A percentile compares a stretch with the other conserved stretches of the same genome.
phyloP scores from a whole-genome alignment of 2,329 filamentous ascomycete species.

The Capronia americana region DNA sequence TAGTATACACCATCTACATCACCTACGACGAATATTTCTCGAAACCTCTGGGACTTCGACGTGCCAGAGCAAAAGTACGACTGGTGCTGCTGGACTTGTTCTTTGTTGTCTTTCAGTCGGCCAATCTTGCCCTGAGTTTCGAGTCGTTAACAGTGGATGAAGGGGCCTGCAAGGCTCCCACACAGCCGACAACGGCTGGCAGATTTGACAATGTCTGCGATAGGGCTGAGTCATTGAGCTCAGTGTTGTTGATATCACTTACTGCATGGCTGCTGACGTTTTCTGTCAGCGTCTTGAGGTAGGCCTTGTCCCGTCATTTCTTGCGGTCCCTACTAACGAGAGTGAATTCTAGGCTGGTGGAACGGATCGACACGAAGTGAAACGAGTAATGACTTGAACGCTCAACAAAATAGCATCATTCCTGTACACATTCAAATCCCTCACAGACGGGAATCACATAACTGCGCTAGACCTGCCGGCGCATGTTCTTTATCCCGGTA shows the following conservation, averaged over 20 bases:
- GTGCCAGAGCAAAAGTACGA: slow-evolving; percentile 81
- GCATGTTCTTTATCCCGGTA: not conserved
- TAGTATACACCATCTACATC: slow-evolving; percentile 91
- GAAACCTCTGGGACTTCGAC: slow-evolving; percentile 86
- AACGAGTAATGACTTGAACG: slow-evolving; percentile 18
- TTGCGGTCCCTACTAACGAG: slow-evolving; percentile 41
- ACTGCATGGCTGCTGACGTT: slow-evolving; percentile 92
- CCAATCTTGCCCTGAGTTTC: slow-evolving; percentile 89
- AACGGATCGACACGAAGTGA: slow-evolving; percentile 41
- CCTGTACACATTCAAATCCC: slow-evolving; percentile 5
- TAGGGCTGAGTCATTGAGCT: slow-evolving; percentile 73
- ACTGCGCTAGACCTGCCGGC: not conserved
- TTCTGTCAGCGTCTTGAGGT: slow-evolving; percentile 80
- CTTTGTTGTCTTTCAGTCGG: slow-evolving; percentile 97
- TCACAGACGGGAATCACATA: not conserved
- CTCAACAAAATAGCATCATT: slow-evolving; percentile 5
- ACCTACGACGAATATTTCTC: slow-evolving; percentile 96
- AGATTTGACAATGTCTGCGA: slow-evolving; percentile 57
- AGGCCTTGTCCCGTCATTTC: slow-evolving; percentile 35
- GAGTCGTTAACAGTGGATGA: slow-evolving; percentile 73
- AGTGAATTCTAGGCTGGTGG: slow-evolving; percentile 46
- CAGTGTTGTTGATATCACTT: slow-evolving; percentile 79
- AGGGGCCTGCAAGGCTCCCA: slow-evolving; percentile 62
- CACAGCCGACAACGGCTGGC: slow-evolving; percentile 45
- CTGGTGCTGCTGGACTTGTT: slow-evolving; percentile 90